phyloP scores from a whole-genome alignment of 1,284 basidiomycete species.

The Apiotrichum domesticum region DNA sequence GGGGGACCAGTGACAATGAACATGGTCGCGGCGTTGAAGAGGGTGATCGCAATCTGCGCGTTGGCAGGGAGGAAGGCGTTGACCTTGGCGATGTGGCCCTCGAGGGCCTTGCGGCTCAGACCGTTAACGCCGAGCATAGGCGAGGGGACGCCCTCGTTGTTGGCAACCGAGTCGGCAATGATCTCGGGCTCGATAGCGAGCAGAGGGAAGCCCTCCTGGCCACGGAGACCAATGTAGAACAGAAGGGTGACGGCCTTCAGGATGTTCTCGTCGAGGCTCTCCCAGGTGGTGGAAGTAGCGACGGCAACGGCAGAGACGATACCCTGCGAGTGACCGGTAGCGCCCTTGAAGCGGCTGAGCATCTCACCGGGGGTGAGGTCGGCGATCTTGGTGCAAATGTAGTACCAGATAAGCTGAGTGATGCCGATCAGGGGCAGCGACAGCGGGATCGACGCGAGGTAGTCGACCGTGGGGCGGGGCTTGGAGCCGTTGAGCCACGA shows the following conservation, averaged over 20 bases:
- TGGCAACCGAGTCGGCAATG: slow-evolving; percentile 78
- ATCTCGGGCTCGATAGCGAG: slow-evolving; percentile 83
- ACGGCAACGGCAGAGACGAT: slow-evolving; percentile 87
- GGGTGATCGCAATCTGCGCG: slow-evolving; percentile 75
- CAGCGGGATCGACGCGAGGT: slow-evolving; percentile 89
- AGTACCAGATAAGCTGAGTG: slow-evolving; percentile 90
- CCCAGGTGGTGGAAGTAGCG: slow-evolving; percentile 69
- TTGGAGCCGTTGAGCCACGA: slow-evolving; percentile 73
- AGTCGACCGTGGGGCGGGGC: slow-evolving; percentile 71
- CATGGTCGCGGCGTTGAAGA: slow-evolving; percentile 84
- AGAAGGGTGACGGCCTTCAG: slow-evolving; percentile 82
- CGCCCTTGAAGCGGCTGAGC: slow-evolving; percentile 67
- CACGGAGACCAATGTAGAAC: slow-evolving; percentile 88
- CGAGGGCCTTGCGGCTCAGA: slow-evolving; percentile 67
- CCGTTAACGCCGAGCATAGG: slow-evolving; percentile 92
- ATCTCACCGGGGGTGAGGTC: slow-evolving; percentile 74
- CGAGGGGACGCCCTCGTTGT: slow-evolving; percentile 85
- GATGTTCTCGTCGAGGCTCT: slow-evolving; percentile 67
- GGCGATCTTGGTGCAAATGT: slow-evolving; percentile 68
- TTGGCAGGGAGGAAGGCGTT: slow-evolving; percentile 77
- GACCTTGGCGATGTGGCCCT: slow-evolving; percentile 77
- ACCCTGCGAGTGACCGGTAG: slow-evolving; percentile 96
- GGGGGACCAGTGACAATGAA: slow-evolving; percentile 92
- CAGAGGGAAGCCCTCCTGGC: slow-evolving; percentile 91
- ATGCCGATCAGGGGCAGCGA: slow-evolving; percentile 94